Evolutionary conservation across 148 eudicot species (phyloP), one percentile per base, ranked within the genome.

Genomic region (Fallopia convolvulus): DNA sequence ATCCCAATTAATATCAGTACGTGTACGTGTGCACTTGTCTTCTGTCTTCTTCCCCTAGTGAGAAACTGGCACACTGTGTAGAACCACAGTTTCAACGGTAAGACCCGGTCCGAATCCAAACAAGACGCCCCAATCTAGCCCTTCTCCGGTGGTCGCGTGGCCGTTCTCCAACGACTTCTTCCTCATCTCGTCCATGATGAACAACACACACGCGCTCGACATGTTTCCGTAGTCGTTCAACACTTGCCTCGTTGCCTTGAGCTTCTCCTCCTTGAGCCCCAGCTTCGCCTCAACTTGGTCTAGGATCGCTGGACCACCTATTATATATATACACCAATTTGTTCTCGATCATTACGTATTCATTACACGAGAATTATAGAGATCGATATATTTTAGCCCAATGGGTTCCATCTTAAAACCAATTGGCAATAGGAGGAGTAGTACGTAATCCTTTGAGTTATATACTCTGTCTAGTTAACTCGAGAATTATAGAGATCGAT

Each of bases 61-160:
- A 11, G 53, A 23, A 5, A 58, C 14, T 74, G 84, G 82, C 0
- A 84, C 83, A 74, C 87, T 84, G 63, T 77, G 87, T 12, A 84
- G 81, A 48, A 84, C 84, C n/a, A 82, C 84, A 1, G 87, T 84
- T 50, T 84, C 87, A 0, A 84, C 84, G 0, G 87, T 84, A 32
- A 84, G 84, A 0, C 87, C 87, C 0, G 87, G 87, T 6, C 87
- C 87, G 32, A 84, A 84, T 20, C 87, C 87, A 7, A 84, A 84
- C 32, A 84, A 68, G n/a, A 84, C 84, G 33, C 87, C 87, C 84
- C 84, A 84, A 2, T 84, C 79, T 0, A 82, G 42, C 52, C 87
- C 87, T 39, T 84, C 87, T 0, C 87, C 87, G 0, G 87, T 84
- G 55, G 87, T 84, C 6, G 77, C 44, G 44, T 77, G 75, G 6